Conservation (phyloP, 495 filamentous ascomycete genomes). For the Aspergillus cavernicola region DNA sequence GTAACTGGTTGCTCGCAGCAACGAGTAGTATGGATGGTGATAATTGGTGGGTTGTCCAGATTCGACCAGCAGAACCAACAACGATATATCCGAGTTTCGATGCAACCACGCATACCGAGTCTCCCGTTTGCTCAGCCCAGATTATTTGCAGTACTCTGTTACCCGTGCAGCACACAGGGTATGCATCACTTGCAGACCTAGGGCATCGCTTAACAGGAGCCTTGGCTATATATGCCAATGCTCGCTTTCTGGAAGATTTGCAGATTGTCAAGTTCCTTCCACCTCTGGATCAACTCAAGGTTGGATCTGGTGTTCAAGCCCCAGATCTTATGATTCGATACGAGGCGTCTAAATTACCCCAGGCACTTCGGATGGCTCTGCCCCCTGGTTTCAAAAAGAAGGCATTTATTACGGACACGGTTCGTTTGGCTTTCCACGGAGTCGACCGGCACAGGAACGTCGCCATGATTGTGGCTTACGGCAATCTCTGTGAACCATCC, state of each 20-base stretch:
- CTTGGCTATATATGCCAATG: slow-evolving; percentile 41
- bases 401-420: slow-evolving; percentile 31
- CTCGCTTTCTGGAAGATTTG: slow-evolving; percentile 34
- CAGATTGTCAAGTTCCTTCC: slow-evolving; percentile 31
- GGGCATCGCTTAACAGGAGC: slow-evolving; percentile 39
- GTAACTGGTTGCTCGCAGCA: slow-evolving; percentile 65
- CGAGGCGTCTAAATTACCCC: slow-evolving; percentile 28
- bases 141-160: slow-evolving; percentile 26
- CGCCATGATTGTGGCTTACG: slow-evolving; percentile 40
- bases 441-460: slow-evolving; percentile 32
- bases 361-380: slow-evolving; percentile 28
- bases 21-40: slow-evolving; percentile 71
- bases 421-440: slow-evolving; percentile 41
- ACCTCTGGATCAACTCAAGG: slow-evolving; percentile 30
- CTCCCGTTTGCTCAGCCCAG: slow-evolving; percentile 24
- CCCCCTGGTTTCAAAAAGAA: slow-evolving; percentile 27
- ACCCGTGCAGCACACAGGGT: slow-evolving; percentile 17
- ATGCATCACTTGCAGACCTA: slow-evolving; percentile 34
- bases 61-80: slow-evolving; percentile 28
- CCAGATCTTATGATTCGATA: slow-evolving; percentile 40
- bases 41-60: slow-evolving; percentile 68
- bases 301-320: slow-evolving; percentile 28
- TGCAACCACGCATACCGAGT: slow-evolving; percentile 1
- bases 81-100: slow-evolving; percentile 8
- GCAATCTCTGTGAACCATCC: slow-evolving; percentile 26